phyloP scores from a whole-genome alignment of 306 rosid species.

The Sindora glabra region DNA sequence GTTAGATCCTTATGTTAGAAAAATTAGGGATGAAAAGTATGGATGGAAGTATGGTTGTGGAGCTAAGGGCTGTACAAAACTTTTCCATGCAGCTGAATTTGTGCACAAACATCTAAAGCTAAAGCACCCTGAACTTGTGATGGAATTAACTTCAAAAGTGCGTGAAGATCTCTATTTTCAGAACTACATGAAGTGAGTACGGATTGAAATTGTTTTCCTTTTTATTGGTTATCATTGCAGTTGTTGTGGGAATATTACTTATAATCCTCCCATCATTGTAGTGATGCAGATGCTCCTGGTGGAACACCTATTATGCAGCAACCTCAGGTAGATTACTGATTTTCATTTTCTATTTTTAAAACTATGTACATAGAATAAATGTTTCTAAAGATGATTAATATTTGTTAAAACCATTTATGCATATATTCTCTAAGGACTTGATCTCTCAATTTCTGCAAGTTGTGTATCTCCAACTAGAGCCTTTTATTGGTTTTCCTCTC shows the following conservation, averaged over 20 bases:
- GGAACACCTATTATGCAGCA: constrained; percentile 97
- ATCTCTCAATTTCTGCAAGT: too few species aligned
- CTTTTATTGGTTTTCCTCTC: background rate
- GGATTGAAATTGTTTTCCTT: background rate
- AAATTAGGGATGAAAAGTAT: constrained; percentile 97
- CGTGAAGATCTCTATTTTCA: constrained; percentile 85
- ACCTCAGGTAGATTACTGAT: constrained; percentile 16
- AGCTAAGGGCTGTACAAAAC: constrained; percentile 99
- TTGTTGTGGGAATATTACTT: constrained; percentile 18
- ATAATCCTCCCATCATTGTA: constrained; percentile 34
- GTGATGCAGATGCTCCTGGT: constrained; percentile 90
- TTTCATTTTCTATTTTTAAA: too few species aligned
- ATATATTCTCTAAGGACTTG: too few species aligned
- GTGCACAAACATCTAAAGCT: constrained; percentile 92
- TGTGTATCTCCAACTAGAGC: too few species aligned
- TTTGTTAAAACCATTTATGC: too few species aligned
- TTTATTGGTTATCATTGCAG: background rate
- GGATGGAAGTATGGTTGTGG: constrained; percentile 99
- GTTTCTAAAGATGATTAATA: too few species aligned
- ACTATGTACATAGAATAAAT: too few species aligned
- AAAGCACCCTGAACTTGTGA: constrained; percentile 80
- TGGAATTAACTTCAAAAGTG: constrained; percentile 77
- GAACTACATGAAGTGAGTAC: constrained; percentile 91
- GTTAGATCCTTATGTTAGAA: constrained; percentile 83
- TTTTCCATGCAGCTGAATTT: constrained; percentile 95